Evolutionary conservation across 169 alveolate species (phyloP), one percentile per base, ranked within the genome.

Genomic region (Neospora caninum): DNA sequence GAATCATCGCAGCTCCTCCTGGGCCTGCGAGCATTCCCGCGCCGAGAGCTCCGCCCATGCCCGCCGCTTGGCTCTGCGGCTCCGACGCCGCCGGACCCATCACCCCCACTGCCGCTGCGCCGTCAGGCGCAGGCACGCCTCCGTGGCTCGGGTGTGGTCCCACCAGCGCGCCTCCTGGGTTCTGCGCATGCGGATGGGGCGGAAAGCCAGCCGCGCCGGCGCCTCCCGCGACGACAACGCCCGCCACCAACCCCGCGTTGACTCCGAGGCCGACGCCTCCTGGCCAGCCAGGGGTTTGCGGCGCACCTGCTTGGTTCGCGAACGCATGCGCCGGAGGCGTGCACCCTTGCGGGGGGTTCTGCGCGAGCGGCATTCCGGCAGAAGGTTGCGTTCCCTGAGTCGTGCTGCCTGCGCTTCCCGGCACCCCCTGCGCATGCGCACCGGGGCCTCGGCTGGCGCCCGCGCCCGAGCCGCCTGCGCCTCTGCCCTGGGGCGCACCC

Each of bases 41-140:
- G 4, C n/a, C 34, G 34, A 64, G 73, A 13, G 73, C 73, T 0
- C 73, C 73, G 13, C 58, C 58, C 58, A 49, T 49, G 58, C 58
- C 58, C 58, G 58, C 58, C n/a, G 43, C 86, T 38, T 20, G 86
- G 86, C n/a, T 78, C 45, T 78, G 86, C 41, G 39, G 86, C 39
- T 78, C 86, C 42, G 43, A 20, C 1, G 73, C 31, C 25, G 34
- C 73, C n/a, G 73, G 73, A 29, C 73, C 73, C 73, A 64, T 64
- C 31, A 78, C 27, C 7, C 39, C 86, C 39, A n/a, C 42, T 16
- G 86, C 45, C 0, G 49, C 86, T 20, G 86, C 49, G 45, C 86
- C 86, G 10, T 9, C 86, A 9, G 45, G 45, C n/a, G 49, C 42
- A n/a, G 27, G 43, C 27, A 18, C 45, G 45, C 43, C 45, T 13